Conservation (phyloP, 176 grass and related monocot genomes). For the Cocos nucifera region DNA sequence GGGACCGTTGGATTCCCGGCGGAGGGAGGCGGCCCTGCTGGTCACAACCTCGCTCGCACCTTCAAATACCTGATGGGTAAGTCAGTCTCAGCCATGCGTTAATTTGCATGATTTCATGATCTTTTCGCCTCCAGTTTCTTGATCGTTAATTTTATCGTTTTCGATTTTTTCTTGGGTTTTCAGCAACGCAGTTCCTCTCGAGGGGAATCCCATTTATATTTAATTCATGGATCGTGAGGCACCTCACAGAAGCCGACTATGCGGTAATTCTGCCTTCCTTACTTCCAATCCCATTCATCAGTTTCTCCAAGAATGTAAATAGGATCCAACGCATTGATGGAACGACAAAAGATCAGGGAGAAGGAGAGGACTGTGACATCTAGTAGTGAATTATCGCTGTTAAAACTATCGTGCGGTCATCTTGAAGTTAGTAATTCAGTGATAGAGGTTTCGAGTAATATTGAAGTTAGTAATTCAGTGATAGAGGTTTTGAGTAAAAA, state of each 20-base stretch:
- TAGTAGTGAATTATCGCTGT: too few relatives aligned
- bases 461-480: too few relatives aligned
- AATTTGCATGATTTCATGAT: too few relatives aligned
- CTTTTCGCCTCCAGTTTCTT: not conserved
- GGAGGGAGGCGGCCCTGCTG: not conserved
- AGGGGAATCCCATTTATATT: constrained; percentile 75
- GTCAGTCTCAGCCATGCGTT: not conserved
- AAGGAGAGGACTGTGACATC: too few relatives aligned
- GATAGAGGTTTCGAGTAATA: too few relatives aligned
- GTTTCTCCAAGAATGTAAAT: not conserved
- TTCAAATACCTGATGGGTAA: constrained; percentile 91
- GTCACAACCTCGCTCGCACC: constrained; percentile 40
- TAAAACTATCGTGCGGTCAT: too few relatives aligned
- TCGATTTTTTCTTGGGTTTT: constrained; percentile 4
- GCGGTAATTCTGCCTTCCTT: constrained; percentile 37
- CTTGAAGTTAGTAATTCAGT: too few relatives aligned
- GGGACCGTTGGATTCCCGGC: too few relatives aligned
- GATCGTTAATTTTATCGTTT: not conserved
- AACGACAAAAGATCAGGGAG: too few relatives aligned
- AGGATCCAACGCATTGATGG: too few relatives aligned
- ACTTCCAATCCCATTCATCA: not conserved
- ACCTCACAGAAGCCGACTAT: constrained; percentile 59
- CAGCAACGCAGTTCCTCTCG: constrained; percentile 90
- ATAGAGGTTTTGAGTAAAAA: too few relatives aligned
- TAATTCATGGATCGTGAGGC: constrained; percentile 91